Conservation (phyloP, 495 filamentous ascomycete genomes). For the Cercophora scortea region DNA sequence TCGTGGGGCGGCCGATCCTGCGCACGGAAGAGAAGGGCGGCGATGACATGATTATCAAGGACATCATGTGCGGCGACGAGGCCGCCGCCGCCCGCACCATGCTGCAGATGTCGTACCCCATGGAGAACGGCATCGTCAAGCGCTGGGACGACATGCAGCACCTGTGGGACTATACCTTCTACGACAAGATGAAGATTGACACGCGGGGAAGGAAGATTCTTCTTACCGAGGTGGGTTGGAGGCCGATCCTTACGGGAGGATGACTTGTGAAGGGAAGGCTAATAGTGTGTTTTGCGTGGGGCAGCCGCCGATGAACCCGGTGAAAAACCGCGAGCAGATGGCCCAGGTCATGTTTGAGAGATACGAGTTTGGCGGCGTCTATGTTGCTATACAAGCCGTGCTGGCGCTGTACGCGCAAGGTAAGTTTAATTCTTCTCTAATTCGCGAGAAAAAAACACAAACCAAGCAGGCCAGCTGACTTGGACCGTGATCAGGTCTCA, state of each 20-base stretch:
- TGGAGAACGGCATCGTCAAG: conserved; percentile 99
- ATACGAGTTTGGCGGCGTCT: conserved; percentile 93
- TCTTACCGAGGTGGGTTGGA: conserved; percentile 59
- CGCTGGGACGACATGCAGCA: conserved; percentile 99
- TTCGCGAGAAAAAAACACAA: background rate
- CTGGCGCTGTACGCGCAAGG: conserved; percentile 96
- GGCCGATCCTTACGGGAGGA: too few relatives aligned
- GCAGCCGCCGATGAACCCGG: conserved; percentile 83
- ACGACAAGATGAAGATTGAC: conserved; percentile 91
- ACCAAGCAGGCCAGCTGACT: background rate
- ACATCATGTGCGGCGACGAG: conserved; percentile 99
- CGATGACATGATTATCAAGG: conserved; percentile 67
- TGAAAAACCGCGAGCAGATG: conserved; percentile 95
- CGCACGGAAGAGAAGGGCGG: conserved; percentile 78
- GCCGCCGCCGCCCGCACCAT: conserved; percentile 90
- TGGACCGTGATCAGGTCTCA: conserved; percentile 54
- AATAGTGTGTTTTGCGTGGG: too few relatives aligned
- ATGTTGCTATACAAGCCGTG: conserved; percentile 97
- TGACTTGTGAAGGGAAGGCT: too few relatives aligned
- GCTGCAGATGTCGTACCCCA: conserved; percentile 97
- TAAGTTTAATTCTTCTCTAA: conserved; percentile 22
- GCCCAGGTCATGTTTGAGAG: conserved; percentile 97
- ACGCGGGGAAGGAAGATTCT: conserved; percentile 92
- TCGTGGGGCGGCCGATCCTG: conserved; percentile 95
- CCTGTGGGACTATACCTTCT: conserved; percentile 98